Evolutionary conservation across 768 basidiomycete species (phyloP), one percentile per base, ranked within the genome.

Genomic region (Scleroderma bovista): DNA sequence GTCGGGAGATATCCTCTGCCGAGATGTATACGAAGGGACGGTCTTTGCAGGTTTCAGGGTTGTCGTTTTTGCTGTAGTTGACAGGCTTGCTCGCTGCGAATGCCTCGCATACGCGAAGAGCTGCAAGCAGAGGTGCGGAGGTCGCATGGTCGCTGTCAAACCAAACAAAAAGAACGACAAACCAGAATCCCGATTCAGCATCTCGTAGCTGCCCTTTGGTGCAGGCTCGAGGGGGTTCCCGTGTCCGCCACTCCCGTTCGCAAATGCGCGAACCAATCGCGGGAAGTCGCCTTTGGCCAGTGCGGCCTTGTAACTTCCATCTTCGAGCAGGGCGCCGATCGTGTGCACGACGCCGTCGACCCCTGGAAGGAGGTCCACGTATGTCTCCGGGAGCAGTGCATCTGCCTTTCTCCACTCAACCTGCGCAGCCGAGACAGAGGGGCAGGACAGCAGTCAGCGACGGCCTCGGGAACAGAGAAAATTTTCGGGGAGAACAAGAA

Each of bases 11-110:
- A 19, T 67, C 65, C 61, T 95, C 95, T 6, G 96, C 96, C 44
- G 96, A 99, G 50, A 99, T 75, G 69, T 89, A 98, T 36, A 98
- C 77, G 68, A 99, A 98, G n/a, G 84, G 79, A 47, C 84, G 77
- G 50, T 57, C 53, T 51, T 54, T 60, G 46, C 63, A 48, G 57
- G 54, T 46, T 48, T 52, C 56, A 57, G 63, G 60, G 47, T 16
- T 44, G n/a, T 44, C 15, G 12, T 40, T 17, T 20, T 38, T 38
- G 41, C 24, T 23, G 23, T 26, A 15, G 23, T 42, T 22, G 46
- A 62, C 60, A 38, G 72, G 62, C 15, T 66, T 57, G 13, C 80
- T 79, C 22, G 73, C 68, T 19, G 87, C 57, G 61, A 88, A 89
- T 6, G 88, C 80, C 60, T 88, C 80, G 60, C 92, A 88, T 38